A percentile compares a stretch with the other conserved stretches of the same genome.
Conservation (phyloP, 768 basidiomycete species). For the Macrolepiota fuliginosa region DNA sequence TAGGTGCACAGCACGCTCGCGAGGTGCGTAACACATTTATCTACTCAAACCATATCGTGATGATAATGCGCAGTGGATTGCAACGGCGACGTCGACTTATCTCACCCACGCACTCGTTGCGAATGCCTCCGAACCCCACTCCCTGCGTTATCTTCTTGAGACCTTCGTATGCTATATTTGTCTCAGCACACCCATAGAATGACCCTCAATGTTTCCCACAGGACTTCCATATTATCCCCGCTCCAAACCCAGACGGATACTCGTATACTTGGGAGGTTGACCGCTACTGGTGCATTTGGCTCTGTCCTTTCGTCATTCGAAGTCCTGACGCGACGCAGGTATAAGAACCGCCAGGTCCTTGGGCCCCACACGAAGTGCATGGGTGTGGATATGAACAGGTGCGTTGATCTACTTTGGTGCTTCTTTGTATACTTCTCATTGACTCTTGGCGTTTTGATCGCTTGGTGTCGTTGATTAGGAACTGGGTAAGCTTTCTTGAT, state of each 20-base stretch:
- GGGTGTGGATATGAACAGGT: conserved; percentile 82
- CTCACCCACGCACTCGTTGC: conserved; percentile 67
- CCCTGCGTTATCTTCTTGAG: conserved; percentile 48
- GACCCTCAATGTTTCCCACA: conserved; percentile 18
- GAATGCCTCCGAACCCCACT: conserved; percentile 42
- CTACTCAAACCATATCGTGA: background rate
- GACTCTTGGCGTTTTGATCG: background rate
- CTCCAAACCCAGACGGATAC: conserved; percentile 73
- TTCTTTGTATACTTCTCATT: background rate
- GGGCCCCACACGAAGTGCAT: conserved; percentile 49
- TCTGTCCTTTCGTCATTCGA: background rate
- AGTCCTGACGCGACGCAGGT: conserved; percentile 32
- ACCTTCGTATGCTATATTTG: conserved; percentile 39
- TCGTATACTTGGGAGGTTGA: conserved; percentile 70
- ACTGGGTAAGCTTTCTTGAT: conserved; percentile 45
- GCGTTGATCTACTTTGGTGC: conserved; percentile 8
- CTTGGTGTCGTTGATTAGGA: conserved; percentile 28
- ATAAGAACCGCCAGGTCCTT: conserved; percentile 66
- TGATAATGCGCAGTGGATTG: conserved; percentile 64
- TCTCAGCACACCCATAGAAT: conserved; percentile 4
- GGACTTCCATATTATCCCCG: conserved; percentile 68
- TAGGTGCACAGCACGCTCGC: conserved; percentile 73
- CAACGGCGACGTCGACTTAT: conserved; percentile 71
- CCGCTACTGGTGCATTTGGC: conserved; percentile 50
- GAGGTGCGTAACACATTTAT: conserved; percentile 45